Evolutionary conservation across 352 stramenopile genomes (phyloP).

Genomic region (Aphanomyces stellatus): DNA sequence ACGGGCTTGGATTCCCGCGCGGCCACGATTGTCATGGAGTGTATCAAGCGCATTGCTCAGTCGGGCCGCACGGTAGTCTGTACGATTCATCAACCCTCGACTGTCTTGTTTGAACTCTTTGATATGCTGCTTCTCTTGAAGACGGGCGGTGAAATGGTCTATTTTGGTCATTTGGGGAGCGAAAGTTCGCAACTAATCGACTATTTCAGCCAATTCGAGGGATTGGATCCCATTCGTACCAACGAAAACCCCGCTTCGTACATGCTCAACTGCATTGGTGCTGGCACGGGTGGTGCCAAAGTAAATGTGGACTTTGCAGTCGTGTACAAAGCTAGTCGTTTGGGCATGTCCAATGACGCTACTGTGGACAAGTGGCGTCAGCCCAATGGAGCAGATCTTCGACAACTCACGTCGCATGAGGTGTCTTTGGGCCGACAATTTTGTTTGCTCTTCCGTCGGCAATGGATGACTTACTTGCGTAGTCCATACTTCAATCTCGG

Average conservation of each 20-base stretch:
- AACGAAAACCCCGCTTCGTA: slow-evolving; percentile 81
- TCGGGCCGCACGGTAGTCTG: slow-evolving; percentile 62
- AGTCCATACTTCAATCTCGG: slow-evolving; percentile 81
- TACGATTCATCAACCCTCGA: slow-evolving; percentile 84
- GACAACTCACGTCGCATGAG: slow-evolving; percentile 21
- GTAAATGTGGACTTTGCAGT: slow-evolving; percentile 32
- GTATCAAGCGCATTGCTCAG: slow-evolving; percentile 43
- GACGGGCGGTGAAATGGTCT: slow-evolving; percentile 72
- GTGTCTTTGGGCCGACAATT: slow-evolving; percentile 49
- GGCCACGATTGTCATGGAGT: slow-evolving; percentile 72
- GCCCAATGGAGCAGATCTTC: slow-evolving; percentile 20
- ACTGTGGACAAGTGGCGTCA: slow-evolving; percentile 30
- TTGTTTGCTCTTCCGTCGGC: slow-evolving; percentile 38
- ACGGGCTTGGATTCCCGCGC: slow-evolving; percentile 55
- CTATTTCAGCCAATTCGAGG: slow-evolving; percentile 47
- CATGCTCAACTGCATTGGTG: slow-evolving; percentile 68
- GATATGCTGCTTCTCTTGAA: slow-evolving; percentile 46
- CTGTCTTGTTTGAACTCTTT: slow-evolving; percentile 52
- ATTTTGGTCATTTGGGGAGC: slow-evolving; percentile 67
- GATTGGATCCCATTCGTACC: slow-evolving; percentile 30
- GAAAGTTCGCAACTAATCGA: slow-evolving; percentile 47
- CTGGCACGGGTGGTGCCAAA: slow-evolving; percentile 33
- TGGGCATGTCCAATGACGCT: slow-evolving; percentile 20
- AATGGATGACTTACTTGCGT: slow-evolving; percentile 51
- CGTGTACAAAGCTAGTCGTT: not conserved